Conservation (phyloP, 805 yeast species). For the Wickerhamiella hasegawae region DNA sequence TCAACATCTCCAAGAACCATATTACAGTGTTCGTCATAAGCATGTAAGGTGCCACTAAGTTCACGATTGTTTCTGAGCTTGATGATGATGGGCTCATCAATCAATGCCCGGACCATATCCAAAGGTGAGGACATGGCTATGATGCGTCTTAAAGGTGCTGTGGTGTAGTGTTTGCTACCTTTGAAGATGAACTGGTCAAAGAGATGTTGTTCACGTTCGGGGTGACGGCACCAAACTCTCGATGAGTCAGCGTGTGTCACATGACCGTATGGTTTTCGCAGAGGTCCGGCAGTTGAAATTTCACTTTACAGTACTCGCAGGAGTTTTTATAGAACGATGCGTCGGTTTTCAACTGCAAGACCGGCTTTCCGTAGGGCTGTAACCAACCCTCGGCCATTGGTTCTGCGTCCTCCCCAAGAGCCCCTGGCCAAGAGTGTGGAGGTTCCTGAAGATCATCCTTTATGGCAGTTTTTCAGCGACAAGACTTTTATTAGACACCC, state of each 20-base stretch:
- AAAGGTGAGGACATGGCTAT: constrained; percentile 51
- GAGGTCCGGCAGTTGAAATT: no score
- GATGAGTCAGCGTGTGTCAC: no score
- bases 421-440: constrained; percentile 63
- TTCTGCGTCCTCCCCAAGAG: constrained; percentile 65
- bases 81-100: constrained; percentile 76
- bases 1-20: constrained; percentile 85
- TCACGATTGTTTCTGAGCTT: constrained; percentile 92
- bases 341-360: constrained; percentile 4
- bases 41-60: constrained; percentile 76
- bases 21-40: constrained; percentile 93
- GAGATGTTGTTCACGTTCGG: no score
- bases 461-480: constrained; percentile 79
- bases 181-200: no score
- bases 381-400: constrained; percentile 30
- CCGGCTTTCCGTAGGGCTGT: constrained; percentile 24
- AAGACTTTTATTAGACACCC: constrained; percentile 43
- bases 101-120: constrained; percentile 67
- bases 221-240: no score
- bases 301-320: no score
- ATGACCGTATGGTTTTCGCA: no score
- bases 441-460: constrained; percentile 74
- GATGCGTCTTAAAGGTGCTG: no score
- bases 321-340: no score
- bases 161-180: no score